Evolutionary conservation across 129 eudicot species (phyloP).

Genomic region (Flaveria robusta): DNA sequence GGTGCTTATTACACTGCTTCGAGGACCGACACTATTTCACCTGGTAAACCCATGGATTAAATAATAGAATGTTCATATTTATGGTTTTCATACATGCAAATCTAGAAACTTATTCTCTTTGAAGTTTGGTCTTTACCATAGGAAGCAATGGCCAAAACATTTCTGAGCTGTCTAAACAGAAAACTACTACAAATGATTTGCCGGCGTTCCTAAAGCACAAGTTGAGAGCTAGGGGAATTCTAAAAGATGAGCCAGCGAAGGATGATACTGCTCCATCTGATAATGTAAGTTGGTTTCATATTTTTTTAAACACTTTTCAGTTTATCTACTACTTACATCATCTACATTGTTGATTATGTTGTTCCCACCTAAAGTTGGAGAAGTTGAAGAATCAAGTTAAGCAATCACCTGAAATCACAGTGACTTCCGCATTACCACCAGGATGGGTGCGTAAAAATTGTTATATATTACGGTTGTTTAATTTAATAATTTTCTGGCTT

Average conservation of each 20-base stretch:
- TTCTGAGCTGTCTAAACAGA: conserved; percentile 49
- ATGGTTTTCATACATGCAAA: conserved; percentile 1
- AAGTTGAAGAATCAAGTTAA: conserved; percentile 41
- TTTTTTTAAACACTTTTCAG: not conserved
- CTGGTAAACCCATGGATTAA: conserved; percentile 39
- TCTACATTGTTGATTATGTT: conserved; percentile 21
- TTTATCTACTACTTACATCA: not conserved
- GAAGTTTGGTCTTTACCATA: conserved; percentile 23
- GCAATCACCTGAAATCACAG: conserved; percentile 38
- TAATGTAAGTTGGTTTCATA: conserved; percentile 41
- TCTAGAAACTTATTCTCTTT: not conserved
- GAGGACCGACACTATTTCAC: conserved; percentile 26
- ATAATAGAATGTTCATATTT: not conserved
- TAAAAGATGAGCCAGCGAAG: conserved; percentile 54
- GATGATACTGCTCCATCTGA: conserved; percentile 27
- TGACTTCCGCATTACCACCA: conserved; percentile 52
- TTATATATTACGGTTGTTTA: not conserved
- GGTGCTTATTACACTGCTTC: conserved; percentile 71
- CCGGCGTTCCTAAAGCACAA: conserved; percentile 92
- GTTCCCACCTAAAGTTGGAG: conserved; percentile 44
- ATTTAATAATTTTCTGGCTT: not conserved
- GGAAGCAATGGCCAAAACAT: conserved; percentile 39
- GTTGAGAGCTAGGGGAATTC: conserved; percentile 88
- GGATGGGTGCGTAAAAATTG: conserved; percentile 76
- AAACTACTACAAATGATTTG: conserved; percentile 50